phyloP scores from a whole-genome alignment of 2,329 filamentous ascomycete species.

The Fusarium sp. region DNA sequence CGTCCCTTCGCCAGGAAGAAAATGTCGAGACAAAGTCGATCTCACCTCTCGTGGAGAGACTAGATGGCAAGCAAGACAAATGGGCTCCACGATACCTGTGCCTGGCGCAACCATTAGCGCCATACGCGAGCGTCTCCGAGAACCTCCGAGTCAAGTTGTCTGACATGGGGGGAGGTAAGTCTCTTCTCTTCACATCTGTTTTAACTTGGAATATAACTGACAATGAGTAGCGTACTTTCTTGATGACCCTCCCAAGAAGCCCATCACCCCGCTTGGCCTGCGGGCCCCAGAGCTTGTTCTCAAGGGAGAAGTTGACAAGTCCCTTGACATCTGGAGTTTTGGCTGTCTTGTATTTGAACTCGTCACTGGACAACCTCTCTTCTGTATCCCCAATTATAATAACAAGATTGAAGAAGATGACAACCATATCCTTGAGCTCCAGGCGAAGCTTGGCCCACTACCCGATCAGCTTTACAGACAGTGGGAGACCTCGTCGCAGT shows the following conservation, averaged over 20 bases:
- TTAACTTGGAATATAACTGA: neutral
- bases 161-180: slow-evolving; percentile 26
- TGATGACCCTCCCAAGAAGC: neutral
- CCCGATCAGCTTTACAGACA: neutral
- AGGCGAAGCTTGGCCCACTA: neutral
- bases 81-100: slow-evolving; percentile 24
- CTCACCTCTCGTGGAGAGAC: slow-evolving; percentile 6
- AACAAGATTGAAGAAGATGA: neutral
- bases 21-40: neutral
- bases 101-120: slow-evolving; percentile 1
- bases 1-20: slow-evolving; percentile 7
- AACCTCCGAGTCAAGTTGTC: slow-evolving; percentile 8
- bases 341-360: slow-evolving; percentile 31
- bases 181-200: neutral
- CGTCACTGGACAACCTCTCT: slow-evolving; percentile 11
- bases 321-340: slow-evolving; percentile 31
- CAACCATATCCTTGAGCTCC: neutral
- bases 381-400: neutral
- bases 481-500: slow-evolving; percentile 11
- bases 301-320: neutral
- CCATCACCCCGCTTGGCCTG: neutral
- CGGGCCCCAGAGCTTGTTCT: slow-evolving; percentile 25
- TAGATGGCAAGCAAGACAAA: slow-evolving; percentile 21
- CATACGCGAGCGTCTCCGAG: neutral
- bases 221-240: slow-evolving; percentile 12